Evolutionary conservation across 108 stramenopile species (phyloP), one percentile per base, ranked within the genome.

Genomic region (Pseudonitzschia pungens): DNA sequence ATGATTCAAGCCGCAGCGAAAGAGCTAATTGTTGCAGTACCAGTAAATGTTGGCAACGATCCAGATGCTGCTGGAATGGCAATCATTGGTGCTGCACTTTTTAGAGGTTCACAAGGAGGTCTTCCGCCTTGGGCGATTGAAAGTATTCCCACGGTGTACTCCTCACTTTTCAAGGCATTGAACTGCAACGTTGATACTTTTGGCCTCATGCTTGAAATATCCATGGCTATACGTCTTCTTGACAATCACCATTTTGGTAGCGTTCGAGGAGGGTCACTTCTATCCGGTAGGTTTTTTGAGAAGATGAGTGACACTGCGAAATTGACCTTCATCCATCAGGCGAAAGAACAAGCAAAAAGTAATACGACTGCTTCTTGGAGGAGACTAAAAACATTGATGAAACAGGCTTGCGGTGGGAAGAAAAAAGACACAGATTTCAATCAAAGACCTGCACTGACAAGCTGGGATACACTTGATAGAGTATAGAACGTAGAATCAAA

Each of bases 51-150:
- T 16, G 32, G 29, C 24, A 62, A 28, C 50, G 77, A 82, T 68
- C 60, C 48, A 6, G 32, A 48, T 68, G 56, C 56, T 36, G 71
- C 68, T 64, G 90, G 90, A 22, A 65, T 82, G 29, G 86, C 85
- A 14, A 84, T 89, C 28, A 80, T 94, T 51, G 73, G 71, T 14
- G 89, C 89, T 28, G 84, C 82, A 12, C 67, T 94, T 16, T 84
- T 89, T 22, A 79, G 93, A 52, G 86, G 83, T 4, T 79, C 79
- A 20, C 86, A 89, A 53, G 93, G 93, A 18, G 80, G 80, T 12
- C 66, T 92, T 1, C 90, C 93, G 12, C 93, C 93, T 18, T 94
- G 93, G 93, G 86, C 79, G 26, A 87, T 94, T 20, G 93, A 94
- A 68, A 74, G 72, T 54, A 70, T 88, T 26, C 93, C 90, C n/a